Conservation (phyloP, 331 rosid genomes). For the Malus hybrid region DNA sequence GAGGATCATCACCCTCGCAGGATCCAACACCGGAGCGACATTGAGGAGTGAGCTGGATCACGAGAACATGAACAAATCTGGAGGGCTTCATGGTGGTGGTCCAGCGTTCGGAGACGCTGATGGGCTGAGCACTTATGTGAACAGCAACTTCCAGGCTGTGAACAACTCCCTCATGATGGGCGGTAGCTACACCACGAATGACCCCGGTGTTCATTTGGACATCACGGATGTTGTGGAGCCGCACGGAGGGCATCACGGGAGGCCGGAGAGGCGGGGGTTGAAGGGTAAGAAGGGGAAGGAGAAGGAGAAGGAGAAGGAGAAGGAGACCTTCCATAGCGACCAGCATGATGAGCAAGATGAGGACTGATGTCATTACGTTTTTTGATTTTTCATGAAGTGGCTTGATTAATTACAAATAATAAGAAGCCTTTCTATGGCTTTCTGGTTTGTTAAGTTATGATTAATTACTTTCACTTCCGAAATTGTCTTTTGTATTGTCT, state of each 20-base stretch:
- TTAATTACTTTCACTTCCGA: neutral
- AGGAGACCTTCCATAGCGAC: constrained; percentile 19
- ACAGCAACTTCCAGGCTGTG: constrained; percentile 82
- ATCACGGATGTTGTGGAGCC: constrained; percentile 36
- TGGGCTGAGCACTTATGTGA: constrained; percentile 46
- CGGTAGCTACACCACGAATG: constrained; percentile 58
- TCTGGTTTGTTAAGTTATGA: neutral
- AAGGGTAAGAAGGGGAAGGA: constrained; percentile 24
- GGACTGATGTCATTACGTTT: neutral
- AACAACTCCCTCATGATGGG: constrained; percentile 84
- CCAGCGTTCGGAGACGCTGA: constrained; percentile 26
- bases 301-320: too few relatives aligned
- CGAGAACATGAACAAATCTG: constrained; percentile 3
- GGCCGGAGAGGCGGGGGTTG: constrained; percentile 27
- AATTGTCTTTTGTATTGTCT: neutral
- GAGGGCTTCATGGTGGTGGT: neutral
- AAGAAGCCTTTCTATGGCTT: constrained; percentile 14
- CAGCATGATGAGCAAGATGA: constrained; percentile 8
- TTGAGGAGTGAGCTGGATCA: constrained; percentile 45
- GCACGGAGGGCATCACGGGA: constrained; percentile 1
- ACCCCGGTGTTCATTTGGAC: constrained; percentile 82
- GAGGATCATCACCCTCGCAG: constrained; percentile 66
- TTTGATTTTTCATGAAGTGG: neutral
- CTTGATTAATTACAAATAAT: neutral
- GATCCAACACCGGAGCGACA: constrained; percentile 71